Evolutionary conservation across 1,284 basidiomycete species (phyloP).

Genomic region (Ceratobasidium sp.): DNA sequence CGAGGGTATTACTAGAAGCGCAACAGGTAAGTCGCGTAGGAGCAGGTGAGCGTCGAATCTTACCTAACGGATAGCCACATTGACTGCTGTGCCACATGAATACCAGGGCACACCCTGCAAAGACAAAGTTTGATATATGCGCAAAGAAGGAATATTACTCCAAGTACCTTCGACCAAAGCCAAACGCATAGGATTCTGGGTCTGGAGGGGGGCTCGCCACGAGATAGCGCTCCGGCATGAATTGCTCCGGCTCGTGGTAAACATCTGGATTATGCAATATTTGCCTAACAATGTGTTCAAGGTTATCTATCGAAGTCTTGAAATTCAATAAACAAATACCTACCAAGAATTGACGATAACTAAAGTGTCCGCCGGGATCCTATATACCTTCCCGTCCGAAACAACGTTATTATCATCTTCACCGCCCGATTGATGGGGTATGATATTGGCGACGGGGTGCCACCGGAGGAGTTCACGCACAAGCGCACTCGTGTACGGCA

Average conservation of each 20-base stretch:
- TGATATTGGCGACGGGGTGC: constrained; percentile 24
- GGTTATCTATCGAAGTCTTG: not conserved
- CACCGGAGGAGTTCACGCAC: constrained; percentile 27
- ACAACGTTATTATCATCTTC: constrained; percentile 15
- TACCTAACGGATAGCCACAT: constrained; percentile 27
- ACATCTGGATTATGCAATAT: constrained; percentile 28
- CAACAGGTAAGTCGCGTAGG: not conserved
- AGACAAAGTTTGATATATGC: not conserved
- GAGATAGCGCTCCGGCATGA: constrained; percentile 18
- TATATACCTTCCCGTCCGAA: not conserved
- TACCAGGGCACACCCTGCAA: constrained; percentile 17
- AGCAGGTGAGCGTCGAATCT: not conserved
- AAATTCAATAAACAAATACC: not conserved
- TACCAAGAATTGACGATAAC: constrained; percentile 18
- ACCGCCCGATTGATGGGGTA: constrained; percentile 2
- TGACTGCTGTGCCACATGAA: constrained; percentile 31
- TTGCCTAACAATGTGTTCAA: not conserved
- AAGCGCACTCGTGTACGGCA: constrained; percentile 26
- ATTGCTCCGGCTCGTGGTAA: constrained; percentile 7
- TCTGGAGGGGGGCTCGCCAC: constrained; percentile 16
- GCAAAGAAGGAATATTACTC: not conserved
- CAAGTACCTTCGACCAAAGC: constrained; percentile 25
- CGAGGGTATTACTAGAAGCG: constrained; percentile 10
- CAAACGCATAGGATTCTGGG: constrained; percentile 19
- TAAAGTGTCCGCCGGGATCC: constrained; percentile 15